A percentile compares a stretch with the other conserved stretches of the same genome.
Conservation (phyloP, 768 basidiomycete species). For the Boletus fagicola region DNA sequence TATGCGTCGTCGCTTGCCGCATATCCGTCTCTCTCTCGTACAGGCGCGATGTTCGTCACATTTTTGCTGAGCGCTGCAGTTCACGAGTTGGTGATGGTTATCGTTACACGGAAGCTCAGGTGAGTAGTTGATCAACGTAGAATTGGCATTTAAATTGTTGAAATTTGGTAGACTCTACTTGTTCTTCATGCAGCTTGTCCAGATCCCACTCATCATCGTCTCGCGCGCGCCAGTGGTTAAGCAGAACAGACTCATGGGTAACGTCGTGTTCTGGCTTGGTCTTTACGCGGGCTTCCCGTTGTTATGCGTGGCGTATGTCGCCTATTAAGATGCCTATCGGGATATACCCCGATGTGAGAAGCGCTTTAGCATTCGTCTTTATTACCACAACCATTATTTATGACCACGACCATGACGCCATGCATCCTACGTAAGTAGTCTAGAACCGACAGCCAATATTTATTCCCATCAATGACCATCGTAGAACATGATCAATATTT, state of each 20-base stretch:
- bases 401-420: neutral
- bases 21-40: constrained; percentile 65
- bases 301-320: constrained; percentile 75
- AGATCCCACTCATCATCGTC: constrained; percentile 86
- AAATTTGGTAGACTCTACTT: constrained; percentile 66
- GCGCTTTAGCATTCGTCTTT: neutral
- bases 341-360: constrained; percentile 5
- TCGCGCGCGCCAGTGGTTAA: constrained; percentile 76
- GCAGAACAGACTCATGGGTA: constrained; percentile 77
- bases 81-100: constrained; percentile 95
- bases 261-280: constrained; percentile 91
- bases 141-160: neutral
- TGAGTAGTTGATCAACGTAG: constrained; percentile 31
- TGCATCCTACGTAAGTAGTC: neutral
- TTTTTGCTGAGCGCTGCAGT: constrained; percentile 87
- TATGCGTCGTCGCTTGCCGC: constrained; percentile 85
- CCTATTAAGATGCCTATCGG: constrained; percentile 41
- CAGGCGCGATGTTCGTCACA: constrained; percentile 86
- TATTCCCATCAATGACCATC: too few relatives aligned
- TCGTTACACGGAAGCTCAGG: constrained; percentile 92
- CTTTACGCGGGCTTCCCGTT: constrained; percentile 91
- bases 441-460: neutral
- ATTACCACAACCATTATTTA: neutral
- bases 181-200: constrained; percentile 79
- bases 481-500: too few relatives aligned